Evolutionary conservation across 2,329 filamentous ascomycete genomes (phyloP).

Genomic region (Zymoseptoria crescenta): DNA sequence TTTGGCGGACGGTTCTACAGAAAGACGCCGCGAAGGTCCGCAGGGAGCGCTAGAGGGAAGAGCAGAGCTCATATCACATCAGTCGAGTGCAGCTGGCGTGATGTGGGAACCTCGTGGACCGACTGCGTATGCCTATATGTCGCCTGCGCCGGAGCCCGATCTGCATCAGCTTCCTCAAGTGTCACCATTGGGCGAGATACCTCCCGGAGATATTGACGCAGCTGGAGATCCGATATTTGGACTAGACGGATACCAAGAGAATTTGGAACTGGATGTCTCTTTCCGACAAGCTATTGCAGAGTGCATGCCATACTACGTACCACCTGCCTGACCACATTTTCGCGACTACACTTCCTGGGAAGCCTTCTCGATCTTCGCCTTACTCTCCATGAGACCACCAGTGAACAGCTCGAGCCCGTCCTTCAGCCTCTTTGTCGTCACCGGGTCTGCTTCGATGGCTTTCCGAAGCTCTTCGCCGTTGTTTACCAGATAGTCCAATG

Average conservation of each 20-base stretch:
- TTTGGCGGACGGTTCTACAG: neutral
- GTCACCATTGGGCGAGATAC: neutral
- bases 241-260: neutral
- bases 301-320: neutral
- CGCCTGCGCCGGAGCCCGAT: neutral
- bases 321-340: neutral
- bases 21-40: neutral
- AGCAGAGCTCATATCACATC: neutral
- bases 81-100: neutral
- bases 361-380: slow-evolving; percentile 15
- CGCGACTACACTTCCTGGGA: slow-evolving; percentile 3
- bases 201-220: neutral
- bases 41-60: neutral
- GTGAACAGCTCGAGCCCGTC: slow-evolving; percentile 15
- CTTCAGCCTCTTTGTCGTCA: slow-evolving; percentile 13
- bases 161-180: neutral
- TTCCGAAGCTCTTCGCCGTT: slow-evolving; percentile 12
- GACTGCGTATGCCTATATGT: neutral
- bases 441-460: slow-evolving; percentile 13
- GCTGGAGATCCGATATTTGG: neutral
- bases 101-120: neutral
- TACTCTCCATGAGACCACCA: slow-evolving; percentile 15
- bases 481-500: slow-evolving; percentile 13
- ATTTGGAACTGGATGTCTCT: neutral
- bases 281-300: slow-evolving; percentile 1